Conservation (phyloP, 2,329 filamentous ascomycete species). For the Penicillium sp. region DNA sequence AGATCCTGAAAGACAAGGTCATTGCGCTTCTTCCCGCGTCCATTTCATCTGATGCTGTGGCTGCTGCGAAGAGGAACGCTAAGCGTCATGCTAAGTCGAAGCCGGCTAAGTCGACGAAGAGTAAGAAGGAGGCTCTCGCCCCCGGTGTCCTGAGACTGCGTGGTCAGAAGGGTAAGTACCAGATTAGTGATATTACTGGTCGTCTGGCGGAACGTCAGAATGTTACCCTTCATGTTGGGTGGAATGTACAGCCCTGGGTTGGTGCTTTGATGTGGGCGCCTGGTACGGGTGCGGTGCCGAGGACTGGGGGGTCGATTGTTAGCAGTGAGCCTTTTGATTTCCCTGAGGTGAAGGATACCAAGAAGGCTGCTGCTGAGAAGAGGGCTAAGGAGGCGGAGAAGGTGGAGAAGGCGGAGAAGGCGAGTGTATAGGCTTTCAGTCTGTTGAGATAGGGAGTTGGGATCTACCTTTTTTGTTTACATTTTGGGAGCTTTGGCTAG, state of each 20-base stretch:
- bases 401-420: conserved; percentile 11
- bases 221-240: conserved; percentile 77
- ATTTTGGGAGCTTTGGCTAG: neutral
- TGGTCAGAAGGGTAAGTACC: conserved; percentile 92
- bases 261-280: conserved; percentile 81
- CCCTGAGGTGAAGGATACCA: conserved; percentile 53
- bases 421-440: neutral
- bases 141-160: conserved; percentile 70
- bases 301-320: conserved; percentile 52
- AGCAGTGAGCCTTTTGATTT: conserved; percentile 54
- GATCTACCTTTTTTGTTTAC: neutral
- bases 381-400: conserved; percentile 19
- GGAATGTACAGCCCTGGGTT: conserved; percentile 98
- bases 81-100: conserved; percentile 24
- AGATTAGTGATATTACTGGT: conserved; percentile 85
- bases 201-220: conserved; percentile 70
- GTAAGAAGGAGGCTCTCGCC: conserved; percentile 12
- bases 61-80: conserved; percentile 17
- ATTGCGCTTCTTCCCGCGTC: conserved; percentile 29
- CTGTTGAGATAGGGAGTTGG: neutral
- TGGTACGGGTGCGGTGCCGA: conserved; percentile 46
- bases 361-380: conserved; percentile 13
- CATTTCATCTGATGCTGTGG: neutral
- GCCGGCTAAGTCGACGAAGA: conserved; percentile 14
- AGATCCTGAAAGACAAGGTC: conserved; percentile 32